phyloP scores from a whole-genome alignment of 441 rosid genomes.

The Erodium texanum region DNA sequence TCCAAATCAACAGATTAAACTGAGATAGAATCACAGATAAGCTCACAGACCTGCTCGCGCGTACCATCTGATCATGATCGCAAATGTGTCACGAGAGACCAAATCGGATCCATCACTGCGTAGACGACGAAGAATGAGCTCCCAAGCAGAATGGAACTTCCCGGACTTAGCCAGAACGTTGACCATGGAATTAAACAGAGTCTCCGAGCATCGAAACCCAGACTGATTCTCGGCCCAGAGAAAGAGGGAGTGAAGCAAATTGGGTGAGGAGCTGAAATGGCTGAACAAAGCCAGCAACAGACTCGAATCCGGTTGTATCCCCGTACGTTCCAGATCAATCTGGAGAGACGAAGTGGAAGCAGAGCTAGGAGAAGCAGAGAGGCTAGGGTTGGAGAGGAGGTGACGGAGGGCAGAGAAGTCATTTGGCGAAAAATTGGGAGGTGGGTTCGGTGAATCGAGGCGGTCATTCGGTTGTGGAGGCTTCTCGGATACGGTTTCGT shows the following conservation, averaged over 20 bases:
- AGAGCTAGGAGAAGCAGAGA: constrained; percentile 19
- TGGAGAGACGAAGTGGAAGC: constrained; percentile 32
- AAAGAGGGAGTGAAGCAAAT: constrained; percentile 44
- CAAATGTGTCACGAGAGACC: constrained; percentile 56
- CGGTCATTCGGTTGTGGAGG: constrained; percentile 17
- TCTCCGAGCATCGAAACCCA: constrained; percentile 33
- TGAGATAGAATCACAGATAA: constrained; percentile 5
- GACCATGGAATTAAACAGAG: constrained; percentile 39
- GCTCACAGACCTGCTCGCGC: constrained; percentile 56
- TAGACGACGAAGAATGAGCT: constrained; percentile 44
- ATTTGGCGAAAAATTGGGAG: constrained; percentile 24
- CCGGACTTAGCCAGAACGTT: constrained; percentile 54
- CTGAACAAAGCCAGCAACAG: constrained; percentile 45
- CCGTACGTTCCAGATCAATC: constrained; percentile 43
- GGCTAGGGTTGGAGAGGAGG: constrained; percentile 38
- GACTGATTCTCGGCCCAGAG: constrained; percentile 68
- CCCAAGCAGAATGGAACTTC: constrained; percentile 67
- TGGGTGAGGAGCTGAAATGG: constrained; percentile 62
- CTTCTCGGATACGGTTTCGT: constrained; percentile 29
- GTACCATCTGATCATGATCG: constrained; percentile 65
- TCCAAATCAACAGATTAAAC: background rate
- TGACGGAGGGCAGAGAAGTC: constrained; percentile 40
- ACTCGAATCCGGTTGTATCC: constrained; percentile 37
- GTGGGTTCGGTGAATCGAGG: constrained; percentile 10
- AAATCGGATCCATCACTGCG: constrained; percentile 22